Conservation (phyloP, 768 basidiomycete genomes). For the Russula sp. region DNA sequence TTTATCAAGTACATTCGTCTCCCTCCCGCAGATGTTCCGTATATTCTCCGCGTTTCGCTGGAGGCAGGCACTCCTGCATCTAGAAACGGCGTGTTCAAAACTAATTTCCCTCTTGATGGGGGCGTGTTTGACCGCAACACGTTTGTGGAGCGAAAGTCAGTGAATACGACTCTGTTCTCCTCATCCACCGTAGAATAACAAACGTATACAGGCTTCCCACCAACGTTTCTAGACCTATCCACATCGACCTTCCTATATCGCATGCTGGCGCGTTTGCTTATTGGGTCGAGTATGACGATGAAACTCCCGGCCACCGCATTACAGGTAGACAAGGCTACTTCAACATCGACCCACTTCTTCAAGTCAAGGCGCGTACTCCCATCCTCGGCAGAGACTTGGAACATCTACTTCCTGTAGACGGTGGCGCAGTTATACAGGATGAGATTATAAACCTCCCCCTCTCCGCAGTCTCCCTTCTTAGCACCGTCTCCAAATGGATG, state of each 20-base stretch:
- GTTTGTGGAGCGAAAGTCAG: slow-evolving; percentile 72
- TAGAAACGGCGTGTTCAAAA: slow-evolving; percentile 87
- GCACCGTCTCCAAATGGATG: slow-evolving; percentile 98
- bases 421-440: slow-evolving; percentile 45
- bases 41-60: slow-evolving; percentile 84
- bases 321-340: slow-evolving; percentile 90
- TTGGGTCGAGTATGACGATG: slow-evolving; percentile 86
- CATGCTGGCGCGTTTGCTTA: slow-evolving; percentile 95
- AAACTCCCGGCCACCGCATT: slow-evolving; percentile 48
- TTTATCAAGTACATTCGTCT: slow-evolving; percentile 80
- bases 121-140: slow-evolving; percentile 71
- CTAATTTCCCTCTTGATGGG: slow-evolving; percentile 95
- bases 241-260: slow-evolving; percentile 92
- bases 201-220: slow-evolving; percentile 57
- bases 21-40: slow-evolving; percentile 83
- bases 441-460: slow-evolving; percentile 66
- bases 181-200: neutral
- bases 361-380: slow-evolving; percentile 59
- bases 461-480: slow-evolving; percentile 83
- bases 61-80: slow-evolving; percentile 90
- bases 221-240: slow-evolving; percentile 84
- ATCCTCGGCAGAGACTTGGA: slow-evolving; percentile 55
- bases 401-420: slow-evolving; percentile 44
- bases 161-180: slow-evolving; percentile 15
- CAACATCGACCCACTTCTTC: slow-evolving; percentile 89